Evolutionary conservation across 1,139 yeast genomes (phyloP).

Genomic region (Candida anutae): DNA sequence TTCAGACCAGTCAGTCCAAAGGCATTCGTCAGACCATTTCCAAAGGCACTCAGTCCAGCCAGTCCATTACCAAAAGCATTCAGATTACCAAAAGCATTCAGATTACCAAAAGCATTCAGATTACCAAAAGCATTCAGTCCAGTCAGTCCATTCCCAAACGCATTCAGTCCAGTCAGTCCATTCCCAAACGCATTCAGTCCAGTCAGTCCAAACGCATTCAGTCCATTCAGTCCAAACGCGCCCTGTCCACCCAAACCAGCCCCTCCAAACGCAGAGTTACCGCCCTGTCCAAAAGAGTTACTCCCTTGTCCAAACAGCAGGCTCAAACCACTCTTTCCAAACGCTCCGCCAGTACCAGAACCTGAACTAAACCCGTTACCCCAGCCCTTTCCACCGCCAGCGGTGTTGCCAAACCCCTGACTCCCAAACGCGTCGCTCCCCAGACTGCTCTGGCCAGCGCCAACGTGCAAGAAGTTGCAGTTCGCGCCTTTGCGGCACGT

Average conservation of each 20-base stretch:
- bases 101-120: no score
- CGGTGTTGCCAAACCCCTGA: conserved; percentile 5
- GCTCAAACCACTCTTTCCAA: conserved; percentile 2
- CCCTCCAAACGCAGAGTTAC: conserved; percentile 12
- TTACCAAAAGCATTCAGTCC: no score
- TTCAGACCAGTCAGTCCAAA: conserved; percentile 13
- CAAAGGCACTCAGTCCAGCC: no score
- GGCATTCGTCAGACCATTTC: conserved; percentile 5
- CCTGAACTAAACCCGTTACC: conserved; percentile 1
- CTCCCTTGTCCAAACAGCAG: conserved; percentile 1
- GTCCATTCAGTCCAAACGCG: conserved; percentile 4
- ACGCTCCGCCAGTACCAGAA: conserved; percentile 1
- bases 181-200: conserved; percentile 11
- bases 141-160: no score
- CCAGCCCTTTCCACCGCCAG: conserved; percentile 5
- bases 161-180: not conserved
- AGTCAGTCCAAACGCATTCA: conserved; percentile 3
- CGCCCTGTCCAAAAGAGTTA: conserved; percentile 1
- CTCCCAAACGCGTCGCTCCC: conserved; percentile 4
- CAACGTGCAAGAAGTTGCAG: conserved; percentile 15
- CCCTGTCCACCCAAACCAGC: conserved; percentile 7
- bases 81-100: no score
- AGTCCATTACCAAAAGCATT: no score
- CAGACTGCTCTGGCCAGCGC: conserved; percentile 3
- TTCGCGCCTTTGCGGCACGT: conserved; percentile 16